Evolutionary conservation across 208 protist species (phyloP), one percentile per base, ranked within the genome.

Genomic region (Acanthamoeba healyi): DNA sequence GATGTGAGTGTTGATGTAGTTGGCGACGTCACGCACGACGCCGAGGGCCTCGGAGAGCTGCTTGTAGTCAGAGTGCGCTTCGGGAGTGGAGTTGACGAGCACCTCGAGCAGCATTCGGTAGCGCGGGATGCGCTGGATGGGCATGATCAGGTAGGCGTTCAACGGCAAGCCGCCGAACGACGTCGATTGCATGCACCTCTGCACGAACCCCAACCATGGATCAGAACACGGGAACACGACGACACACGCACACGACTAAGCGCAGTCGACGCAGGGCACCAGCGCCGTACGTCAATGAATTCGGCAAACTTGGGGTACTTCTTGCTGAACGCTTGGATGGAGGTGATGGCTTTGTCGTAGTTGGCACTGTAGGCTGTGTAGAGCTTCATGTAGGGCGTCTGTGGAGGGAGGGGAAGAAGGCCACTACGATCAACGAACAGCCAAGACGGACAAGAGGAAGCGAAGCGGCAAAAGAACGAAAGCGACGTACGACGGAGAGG

Each of bases 1-100:
- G 40, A 84, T 84, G 40, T 44, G 42, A 12, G 40, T 54, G 74
- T 84, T 84, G 74, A 84, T 84, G 32, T 84, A 84, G n/a, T 84
- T 54, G n/a, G 74, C 74, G 10, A 84, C 74, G 40, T 54, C 74
- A 22, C 36, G 36, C 7, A 84, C 74, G 26, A 56, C 40, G n/a
- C 32, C 74, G n/a, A 84, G 42, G 40, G 40, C 74, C 32, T 44
- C 74, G 19, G 74, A 26, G 40, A 84, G 74, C n/a, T 84, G 40
- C 40, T 44, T 54, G 42, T 84, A 84, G 74, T 84, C 74, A 1
- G 74, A n/a, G 32, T 84, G 74, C 6, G 17, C 36, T 36, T 84
- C 74, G 19, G 74, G 74, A 19, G 74, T 84, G 74, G 36, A 56
- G 19, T 10, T 7, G 24, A 84, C 74, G 22, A 84, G 26, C 19